Evolutionary conservation across 352 stramenopile species (phyloP).

Genomic region (Globisporangium parvum): DNA sequence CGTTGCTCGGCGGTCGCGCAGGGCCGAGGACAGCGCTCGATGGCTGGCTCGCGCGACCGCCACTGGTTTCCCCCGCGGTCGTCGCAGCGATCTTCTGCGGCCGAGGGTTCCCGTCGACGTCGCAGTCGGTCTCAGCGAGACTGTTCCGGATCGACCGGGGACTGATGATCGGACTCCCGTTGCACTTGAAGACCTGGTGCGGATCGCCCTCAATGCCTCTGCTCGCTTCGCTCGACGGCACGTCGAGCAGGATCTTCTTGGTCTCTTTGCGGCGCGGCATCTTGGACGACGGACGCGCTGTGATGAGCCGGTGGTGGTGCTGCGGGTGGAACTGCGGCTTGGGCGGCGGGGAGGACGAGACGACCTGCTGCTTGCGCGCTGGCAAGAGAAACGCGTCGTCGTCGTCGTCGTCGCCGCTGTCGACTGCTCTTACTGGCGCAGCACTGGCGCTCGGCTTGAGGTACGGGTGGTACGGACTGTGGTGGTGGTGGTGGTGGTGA

Average conservation of each 20-base stretch:
- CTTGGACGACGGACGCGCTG: neutral
- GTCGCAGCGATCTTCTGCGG: slow-evolving; percentile 21
- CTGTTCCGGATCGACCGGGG: slow-evolving; percentile 63
- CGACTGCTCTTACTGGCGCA: neutral
- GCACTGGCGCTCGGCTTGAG: slow-evolving; percentile 3
- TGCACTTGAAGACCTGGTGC: slow-evolving; percentile 51
- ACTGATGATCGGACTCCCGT: slow-evolving; percentile 59
- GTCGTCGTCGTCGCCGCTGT: slow-evolving; percentile 3
- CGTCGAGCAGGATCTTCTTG: slow-evolving; percentile 38
- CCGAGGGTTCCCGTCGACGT: slow-evolving; percentile 33
- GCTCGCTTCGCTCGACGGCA: slow-evolving; percentile 20
- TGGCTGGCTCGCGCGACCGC: neutral
- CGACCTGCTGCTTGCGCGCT: neutral
- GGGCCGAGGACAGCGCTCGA: slow-evolving; percentile 1
- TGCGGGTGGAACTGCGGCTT: slow-evolving; percentile 15
- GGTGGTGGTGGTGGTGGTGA: slow-evolving; percentile 6
- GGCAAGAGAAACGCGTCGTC: slow-evolving; percentile 4
- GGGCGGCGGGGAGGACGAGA: neutral
- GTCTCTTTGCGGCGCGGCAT: slow-evolving; percentile 58
- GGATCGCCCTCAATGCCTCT: slow-evolving; percentile 21
- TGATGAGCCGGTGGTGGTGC: slow-evolving; percentile 17
- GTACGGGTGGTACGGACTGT: slow-evolving; percentile 16
- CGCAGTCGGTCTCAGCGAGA: slow-evolving; percentile 47
- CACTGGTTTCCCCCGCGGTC: neutral
- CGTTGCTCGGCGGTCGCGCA: neutral